Evolutionary conservation across 257 asterid genomes (phyloP), one percentile per base, ranked within the genome.

Genomic region (Rauvolfia tetraphylla): DNA sequence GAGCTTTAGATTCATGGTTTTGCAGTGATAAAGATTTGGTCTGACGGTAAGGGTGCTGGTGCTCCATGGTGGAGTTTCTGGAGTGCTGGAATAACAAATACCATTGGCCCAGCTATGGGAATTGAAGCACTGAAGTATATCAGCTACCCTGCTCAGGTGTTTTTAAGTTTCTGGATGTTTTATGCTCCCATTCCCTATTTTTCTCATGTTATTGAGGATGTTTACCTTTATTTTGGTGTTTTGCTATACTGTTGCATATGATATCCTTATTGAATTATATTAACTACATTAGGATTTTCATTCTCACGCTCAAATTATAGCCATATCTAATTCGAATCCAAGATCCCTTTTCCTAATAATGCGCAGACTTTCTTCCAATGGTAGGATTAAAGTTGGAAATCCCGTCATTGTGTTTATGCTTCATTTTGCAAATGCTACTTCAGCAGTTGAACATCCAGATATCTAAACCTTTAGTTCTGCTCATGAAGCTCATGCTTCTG

Each of bases 11-110:
- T 74, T 80, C 61, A 8, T 67, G 76, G 58, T 76, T 76, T 69
- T 79, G 80, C 81, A 94, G 98, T 94, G 98, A 82, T 92, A 58
- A 92, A 81, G 84, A 76, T 95, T 77, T 92, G 98, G 99, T 89
- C 97, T 23, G 82, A 84, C 78, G 91, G 89, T 76, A 90, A 90
- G 71, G 80, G 86, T 67, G 84, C 82, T 15, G 96, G 97, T 70
- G 97, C 98, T 82, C 99, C 99, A 0, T 92, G 96, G 99, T 91
- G 98, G 99, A 92, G 93, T 84, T 92, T 92, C 62, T 95, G 99
- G 99, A 91, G 99, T 85, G 99, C 98, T 83, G 98, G 99, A 72
- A 91, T 93, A 56, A 91, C 97, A 18, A 94, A 94, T 78, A 89
- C 98, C 0, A 92, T 94, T 76, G 98, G 98, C 34, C 99, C 99